Conservation (phyloP, 2,329 filamentous ascomycete species). For the Neocatenulostroma microsporum region DNA sequence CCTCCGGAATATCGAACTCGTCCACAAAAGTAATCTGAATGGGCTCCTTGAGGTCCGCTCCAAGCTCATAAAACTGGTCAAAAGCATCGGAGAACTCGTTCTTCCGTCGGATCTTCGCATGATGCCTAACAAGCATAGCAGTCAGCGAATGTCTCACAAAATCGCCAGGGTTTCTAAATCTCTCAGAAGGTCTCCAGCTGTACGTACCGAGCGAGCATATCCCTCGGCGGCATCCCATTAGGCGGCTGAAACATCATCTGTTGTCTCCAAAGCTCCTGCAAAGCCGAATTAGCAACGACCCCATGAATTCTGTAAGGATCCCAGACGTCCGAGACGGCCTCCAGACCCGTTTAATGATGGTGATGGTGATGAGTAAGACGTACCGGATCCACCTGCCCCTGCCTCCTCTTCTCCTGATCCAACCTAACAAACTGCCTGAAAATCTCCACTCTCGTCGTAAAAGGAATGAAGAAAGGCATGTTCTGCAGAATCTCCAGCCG, state of each 20-base stretch:
- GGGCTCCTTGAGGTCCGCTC: slow-evolving; percentile 80
- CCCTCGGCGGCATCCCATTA: slow-evolving; percentile 25
- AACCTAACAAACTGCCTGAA: slow-evolving; percentile 86
- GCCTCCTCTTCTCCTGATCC: slow-evolving; percentile 64
- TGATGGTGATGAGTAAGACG: too few relatives aligned
- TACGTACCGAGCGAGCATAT: too few relatives aligned
- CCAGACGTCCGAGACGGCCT: too few relatives aligned
- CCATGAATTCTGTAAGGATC: too few relatives aligned
- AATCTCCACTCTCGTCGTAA: slow-evolving; percentile 81
- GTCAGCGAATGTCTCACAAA: too few relatives aligned
- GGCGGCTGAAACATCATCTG: slow-evolving; percentile 32
- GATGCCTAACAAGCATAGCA: slow-evolving; percentile 52
- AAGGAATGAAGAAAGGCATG: slow-evolving; percentile 95
- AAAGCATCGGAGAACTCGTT: slow-evolving; percentile 81
- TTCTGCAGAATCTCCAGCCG: slow-evolving; percentile 86
- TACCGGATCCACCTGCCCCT: slow-evolving; percentile 61
- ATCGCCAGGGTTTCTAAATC: too few relatives aligned
- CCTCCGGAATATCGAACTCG: slow-evolving; percentile 75
- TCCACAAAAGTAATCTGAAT: slow-evolving; percentile 97
- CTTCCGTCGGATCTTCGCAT: slow-evolving; percentile 71
- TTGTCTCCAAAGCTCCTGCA: slow-evolving; percentile 66
- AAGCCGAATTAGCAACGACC: too few relatives aligned
- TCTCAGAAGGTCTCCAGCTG: too few relatives aligned
- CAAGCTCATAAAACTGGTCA: slow-evolving; percentile 70
- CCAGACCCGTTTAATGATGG: too few relatives aligned